Evolutionary conservation across 345 rosid genomes (phyloP).

Genomic region (Ricinus communis): DNA sequence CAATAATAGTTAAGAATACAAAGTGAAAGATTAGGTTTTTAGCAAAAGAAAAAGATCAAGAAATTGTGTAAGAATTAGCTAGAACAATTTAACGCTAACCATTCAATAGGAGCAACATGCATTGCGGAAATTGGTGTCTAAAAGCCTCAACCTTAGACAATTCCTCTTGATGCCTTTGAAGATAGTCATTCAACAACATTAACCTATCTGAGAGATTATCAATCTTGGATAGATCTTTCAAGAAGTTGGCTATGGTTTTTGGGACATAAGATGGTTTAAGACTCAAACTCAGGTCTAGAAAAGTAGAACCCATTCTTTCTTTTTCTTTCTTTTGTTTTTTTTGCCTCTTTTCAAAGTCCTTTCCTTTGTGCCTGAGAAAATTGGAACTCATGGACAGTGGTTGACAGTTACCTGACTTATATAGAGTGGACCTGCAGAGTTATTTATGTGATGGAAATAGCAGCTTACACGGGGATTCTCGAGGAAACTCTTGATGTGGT

Average conservation of each 20-base stretch:
- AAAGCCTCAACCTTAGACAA: constrained; percentile 1
- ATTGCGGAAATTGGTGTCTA: constrained; percentile 19
- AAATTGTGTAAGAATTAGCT: too few relatives aligned
- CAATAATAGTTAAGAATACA: too few relatives aligned
- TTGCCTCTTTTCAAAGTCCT: neutral
- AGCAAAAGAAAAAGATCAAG: too few relatives aligned
- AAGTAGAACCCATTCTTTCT: constrained; percentile 6
- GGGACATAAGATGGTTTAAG: constrained; percentile 21
- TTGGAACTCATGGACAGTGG: too few relatives aligned
- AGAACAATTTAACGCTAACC: constrained; percentile 7
- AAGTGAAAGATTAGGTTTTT: too few relatives aligned
- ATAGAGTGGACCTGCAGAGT: too few relatives aligned
- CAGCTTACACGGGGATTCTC: too few relatives aligned
- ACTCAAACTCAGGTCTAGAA: constrained; percentile 16
- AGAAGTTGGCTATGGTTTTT: constrained; percentile 1
- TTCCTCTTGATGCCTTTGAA: constrained; percentile 22
- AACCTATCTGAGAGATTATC: neutral
- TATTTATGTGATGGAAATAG: too few relatives aligned
- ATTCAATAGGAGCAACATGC: constrained; percentile 23
- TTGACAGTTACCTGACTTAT: too few relatives aligned
- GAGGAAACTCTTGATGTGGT: too few relatives aligned
- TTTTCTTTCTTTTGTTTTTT: neutral
- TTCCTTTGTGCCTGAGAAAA: too few relatives aligned
- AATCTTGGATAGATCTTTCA: constrained; percentile 23
- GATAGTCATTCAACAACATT: constrained; percentile 20